These are phyloP conservation scores for Pythium aristosporum DNA, from an alignment of 352 stramenopile genomes.

Conservation along the genomic window DNA sequence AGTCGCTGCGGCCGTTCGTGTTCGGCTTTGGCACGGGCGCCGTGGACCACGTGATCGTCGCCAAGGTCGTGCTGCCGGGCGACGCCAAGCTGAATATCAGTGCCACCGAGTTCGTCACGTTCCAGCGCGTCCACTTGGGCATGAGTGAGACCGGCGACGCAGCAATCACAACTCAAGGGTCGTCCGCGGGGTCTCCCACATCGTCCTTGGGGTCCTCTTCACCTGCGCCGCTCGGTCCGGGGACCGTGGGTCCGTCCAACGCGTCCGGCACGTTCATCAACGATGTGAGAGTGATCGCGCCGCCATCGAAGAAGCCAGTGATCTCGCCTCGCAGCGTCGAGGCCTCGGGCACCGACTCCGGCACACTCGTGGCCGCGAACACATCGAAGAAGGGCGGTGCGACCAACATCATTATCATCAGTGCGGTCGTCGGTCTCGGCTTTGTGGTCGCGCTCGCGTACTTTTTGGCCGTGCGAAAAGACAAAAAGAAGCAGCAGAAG, in stretches of 20 bases:
- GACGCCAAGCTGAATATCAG: slow-evolving; percentile 42
- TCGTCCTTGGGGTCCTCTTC: too few relatives aligned
- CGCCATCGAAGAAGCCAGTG: not conserved
- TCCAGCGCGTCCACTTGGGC: slow-evolving; percentile 22
- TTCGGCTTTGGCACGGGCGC: slow-evolving; percentile 39
- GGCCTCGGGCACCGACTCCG: not conserved
- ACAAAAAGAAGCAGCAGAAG: not conserved
- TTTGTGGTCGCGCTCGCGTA: slow-evolving; percentile 17
- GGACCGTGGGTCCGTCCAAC: not conserved
- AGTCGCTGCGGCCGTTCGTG: slow-evolving; percentile 42
- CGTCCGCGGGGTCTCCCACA: too few relatives aligned
- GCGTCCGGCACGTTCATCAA: not conserved
- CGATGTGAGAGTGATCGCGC: not conserved
- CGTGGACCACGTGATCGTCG: slow-evolving; percentile 61
- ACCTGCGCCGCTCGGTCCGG: too few relatives aligned
- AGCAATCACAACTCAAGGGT: too few relatives aligned
- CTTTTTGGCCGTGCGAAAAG: slow-evolving; percentile 4
- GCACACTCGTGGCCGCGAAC: not conserved
- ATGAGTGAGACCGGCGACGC: not conserved
- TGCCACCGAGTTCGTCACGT: slow-evolving; percentile 61
- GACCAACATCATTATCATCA: slow-evolving; percentile 19
- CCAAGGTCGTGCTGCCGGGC: slow-evolving; percentile 52
- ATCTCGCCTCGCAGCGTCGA: not conserved
- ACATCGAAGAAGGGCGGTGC: not conserved
- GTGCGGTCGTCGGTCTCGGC: slow-evolving; percentile 7